These are phyloP conservation scores for Amesomyces nigricolor DNA, from an alignment of 2,329 filamentous ascomycete species.

Conservation along the genomic window DNA sequence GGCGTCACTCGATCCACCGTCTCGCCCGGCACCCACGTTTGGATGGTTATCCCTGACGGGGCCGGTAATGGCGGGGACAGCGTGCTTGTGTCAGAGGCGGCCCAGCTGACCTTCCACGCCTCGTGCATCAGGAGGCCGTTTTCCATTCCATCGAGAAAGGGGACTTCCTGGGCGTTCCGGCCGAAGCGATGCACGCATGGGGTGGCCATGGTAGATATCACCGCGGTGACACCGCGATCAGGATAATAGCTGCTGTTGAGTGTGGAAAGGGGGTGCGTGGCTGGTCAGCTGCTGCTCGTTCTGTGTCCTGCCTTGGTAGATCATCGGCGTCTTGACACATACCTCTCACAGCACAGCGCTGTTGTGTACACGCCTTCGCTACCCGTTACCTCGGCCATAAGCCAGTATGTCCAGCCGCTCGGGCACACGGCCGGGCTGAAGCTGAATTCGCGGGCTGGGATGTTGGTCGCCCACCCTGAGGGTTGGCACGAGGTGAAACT, in stretches of 20 bases:
- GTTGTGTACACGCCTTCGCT: not conserved
- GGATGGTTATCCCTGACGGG: not conserved
- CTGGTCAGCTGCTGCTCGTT: too few species aligned
- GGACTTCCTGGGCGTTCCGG: too few species aligned
- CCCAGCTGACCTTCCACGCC: not conserved
- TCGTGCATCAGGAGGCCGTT: not conserved
- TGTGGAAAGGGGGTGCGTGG: too few species aligned
- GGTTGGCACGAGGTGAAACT: not conserved
- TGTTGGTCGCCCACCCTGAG: not conserved
- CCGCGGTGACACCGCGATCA: not conserved
- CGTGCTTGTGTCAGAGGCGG: not conserved
- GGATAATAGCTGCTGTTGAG: not conserved
- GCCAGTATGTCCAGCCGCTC: not conserved
- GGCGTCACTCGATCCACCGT: not conserved
- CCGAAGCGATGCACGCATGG: not conserved
- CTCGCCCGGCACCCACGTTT: not conserved
- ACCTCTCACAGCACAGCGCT: not conserved
- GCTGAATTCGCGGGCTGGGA: not conserved
- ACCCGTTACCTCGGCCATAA: too few species aligned
- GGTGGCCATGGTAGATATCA: not conserved
- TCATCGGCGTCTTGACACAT: not conserved
- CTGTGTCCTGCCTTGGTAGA: too few species aligned
- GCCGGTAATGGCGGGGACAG: not conserved
- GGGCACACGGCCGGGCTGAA: not conserved
- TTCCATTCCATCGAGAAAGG: too few species aligned